phyloP scores from a whole-genome alignment of 768 basidiomycete genomes.

The Mycena vulgaris region DNA sequence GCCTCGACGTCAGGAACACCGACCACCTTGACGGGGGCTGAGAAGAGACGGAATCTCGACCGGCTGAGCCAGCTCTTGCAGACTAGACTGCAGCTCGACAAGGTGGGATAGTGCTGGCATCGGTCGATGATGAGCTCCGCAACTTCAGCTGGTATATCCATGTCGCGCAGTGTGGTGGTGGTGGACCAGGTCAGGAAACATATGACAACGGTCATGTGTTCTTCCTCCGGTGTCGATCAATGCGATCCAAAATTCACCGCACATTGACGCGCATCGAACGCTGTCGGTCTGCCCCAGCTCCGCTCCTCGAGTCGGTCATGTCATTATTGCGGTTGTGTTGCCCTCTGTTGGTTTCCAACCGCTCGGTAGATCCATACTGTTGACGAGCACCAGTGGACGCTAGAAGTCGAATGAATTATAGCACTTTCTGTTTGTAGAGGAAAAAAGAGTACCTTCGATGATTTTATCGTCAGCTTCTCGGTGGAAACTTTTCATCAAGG shows the following conservation, averaged over 20 bases:
- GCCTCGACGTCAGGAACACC: constrained; percentile 29
- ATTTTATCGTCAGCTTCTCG: constrained; percentile 82
- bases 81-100: constrained; percentile 34
- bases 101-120: constrained; percentile 16
- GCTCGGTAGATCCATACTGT: constrained; percentile 6
- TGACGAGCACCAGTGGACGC: constrained; percentile 30
- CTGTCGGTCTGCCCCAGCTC: constrained; percentile 6
- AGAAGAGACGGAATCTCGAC: constrained; percentile 33
- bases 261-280: constrained; percentile 34
- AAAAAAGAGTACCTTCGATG: constrained; percentile 67
- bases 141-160: constrained; percentile 34
- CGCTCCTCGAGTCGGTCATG: constrained; percentile 23
- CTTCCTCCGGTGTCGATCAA: not conserved
- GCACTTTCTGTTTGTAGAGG: not conserved
- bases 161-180: too few relatives aligned
- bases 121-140: constrained; percentile 36
- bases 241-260: constrained; percentile 7
- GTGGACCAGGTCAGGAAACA: too few relatives aligned
- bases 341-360: constrained; percentile 8
- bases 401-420: not conserved
- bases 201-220: constrained; percentile 29
- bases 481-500: constrained; percentile 85
- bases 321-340: constrained; percentile 9
- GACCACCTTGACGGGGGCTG: constrained; percentile 18
- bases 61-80: constrained; percentile 34